Percentiles rank a stretch among this genome's conserved stretches.
These are phyloP conservation scores for Striga asiatica DNA, from an alignment of 257 asterid genomes.

Conservation along the genomic window DNA sequence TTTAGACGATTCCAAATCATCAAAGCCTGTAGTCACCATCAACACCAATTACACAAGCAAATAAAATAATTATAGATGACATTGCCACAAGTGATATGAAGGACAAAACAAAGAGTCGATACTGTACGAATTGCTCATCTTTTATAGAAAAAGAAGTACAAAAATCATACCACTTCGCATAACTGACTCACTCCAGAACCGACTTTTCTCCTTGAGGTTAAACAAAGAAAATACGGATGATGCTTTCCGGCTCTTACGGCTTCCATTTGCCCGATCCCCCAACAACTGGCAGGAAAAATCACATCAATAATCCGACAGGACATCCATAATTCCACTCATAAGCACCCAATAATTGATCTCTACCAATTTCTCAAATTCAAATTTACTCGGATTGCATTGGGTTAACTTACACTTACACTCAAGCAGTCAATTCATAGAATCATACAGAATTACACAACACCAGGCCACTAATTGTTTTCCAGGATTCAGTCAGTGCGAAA, in stretches of 20 bases:
- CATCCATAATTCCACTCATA: constrained; percentile 3
- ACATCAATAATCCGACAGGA: constrained; percentile 3
- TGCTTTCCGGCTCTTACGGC: constrained; percentile 46
- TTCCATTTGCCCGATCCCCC: constrained; percentile 41
- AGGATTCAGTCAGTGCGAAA: not conserved
- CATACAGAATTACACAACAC: constrained; percentile 8
- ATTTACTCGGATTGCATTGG: not conserved
- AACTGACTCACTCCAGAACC: constrained; percentile 93
- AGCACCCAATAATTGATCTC: constrained; percentile 1
- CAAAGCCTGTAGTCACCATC: constrained; percentile 37
- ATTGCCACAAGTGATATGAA: not conserved
- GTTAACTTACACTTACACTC: not conserved
- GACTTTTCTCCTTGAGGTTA: constrained; percentile 87
- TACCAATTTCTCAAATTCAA: not conserved
- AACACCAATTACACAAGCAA: constrained; percentile 11
- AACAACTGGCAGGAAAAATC: constrained; percentile 36
- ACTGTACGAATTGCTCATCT: too few species aligned
- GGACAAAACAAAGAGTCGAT: too few species aligned
- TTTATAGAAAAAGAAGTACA: not conserved
- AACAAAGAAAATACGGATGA: constrained; percentile 76
- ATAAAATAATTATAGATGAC: not conserved
- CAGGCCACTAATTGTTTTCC: too few species aligned
- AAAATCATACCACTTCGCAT: constrained; percentile 54
- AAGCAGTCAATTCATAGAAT: constrained; percentile 3
- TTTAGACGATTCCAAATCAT: constrained; percentile 66